Evolutionary conservation across 2,329 filamentous ascomycete genomes (phyloP).

Genomic region (Amesomyces nigricolor): DNA sequence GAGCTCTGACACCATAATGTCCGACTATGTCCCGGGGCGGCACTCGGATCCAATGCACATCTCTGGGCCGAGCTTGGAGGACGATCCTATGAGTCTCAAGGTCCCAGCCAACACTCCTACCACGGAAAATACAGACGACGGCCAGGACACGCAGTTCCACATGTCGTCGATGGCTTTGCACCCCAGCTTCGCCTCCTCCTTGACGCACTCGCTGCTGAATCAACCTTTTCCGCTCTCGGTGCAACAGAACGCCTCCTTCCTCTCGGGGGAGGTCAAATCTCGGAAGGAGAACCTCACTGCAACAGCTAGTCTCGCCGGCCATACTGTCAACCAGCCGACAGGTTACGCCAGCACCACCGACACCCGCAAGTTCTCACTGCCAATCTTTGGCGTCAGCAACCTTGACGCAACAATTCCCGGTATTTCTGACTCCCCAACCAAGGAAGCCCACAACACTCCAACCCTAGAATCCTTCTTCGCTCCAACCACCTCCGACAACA

Average conservation of each 20-base stretch:
- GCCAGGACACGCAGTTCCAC: slow-evolving; percentile 9
- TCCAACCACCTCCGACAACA: slow-evolving; percentile 24
- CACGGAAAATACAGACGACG: slow-evolving; percentile 15
- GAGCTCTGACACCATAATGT: slow-evolving; percentile 39
- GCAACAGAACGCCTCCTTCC: slow-evolving; percentile 29
- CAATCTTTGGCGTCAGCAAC: slow-evolving; percentile 31
- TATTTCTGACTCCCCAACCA: not conserved
- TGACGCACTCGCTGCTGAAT: slow-evolving; percentile 45
- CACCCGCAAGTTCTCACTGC: slow-evolving; percentile 39
- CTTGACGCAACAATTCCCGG: slow-evolving; percentile 6
- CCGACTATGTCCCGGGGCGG: slow-evolving; percentile 33
- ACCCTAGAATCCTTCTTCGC: slow-evolving; percentile 31
- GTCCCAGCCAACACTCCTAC: slow-evolving; percentile 42
- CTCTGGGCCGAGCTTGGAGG: slow-evolving; percentile 29
- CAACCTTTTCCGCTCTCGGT: slow-evolving; percentile 39
- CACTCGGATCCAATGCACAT: slow-evolving; percentile 28
- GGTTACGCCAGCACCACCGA: slow-evolving; percentile 29
- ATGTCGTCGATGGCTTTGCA: slow-evolving; percentile 29
- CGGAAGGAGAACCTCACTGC: slow-evolving; percentile 40
- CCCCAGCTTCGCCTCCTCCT: slow-evolving; percentile 37
- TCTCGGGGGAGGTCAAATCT: slow-evolving; percentile 37
- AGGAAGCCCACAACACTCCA: slow-evolving; percentile 22
- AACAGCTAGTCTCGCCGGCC: slow-evolving; percentile 19
- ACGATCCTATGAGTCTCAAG: slow-evolving; percentile 34
- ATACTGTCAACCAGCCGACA: slow-evolving; percentile 19